Evolutionary conservation across 2,329 filamentous ascomycete genomes (phyloP).

Genomic region (Pseudocercospora ulei): DNA sequence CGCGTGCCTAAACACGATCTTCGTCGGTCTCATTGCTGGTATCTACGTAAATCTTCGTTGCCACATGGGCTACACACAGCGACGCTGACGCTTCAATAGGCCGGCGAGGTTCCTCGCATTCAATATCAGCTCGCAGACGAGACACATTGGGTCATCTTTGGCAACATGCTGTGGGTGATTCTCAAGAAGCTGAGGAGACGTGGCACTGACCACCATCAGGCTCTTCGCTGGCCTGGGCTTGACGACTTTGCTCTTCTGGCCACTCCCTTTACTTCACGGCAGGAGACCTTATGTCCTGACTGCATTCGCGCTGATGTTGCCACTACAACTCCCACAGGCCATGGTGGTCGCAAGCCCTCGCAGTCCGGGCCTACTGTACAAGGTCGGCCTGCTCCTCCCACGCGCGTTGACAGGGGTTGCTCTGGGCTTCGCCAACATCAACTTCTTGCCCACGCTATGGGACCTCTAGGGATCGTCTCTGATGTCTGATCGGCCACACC

Average conservation of each 20-base stretch:
- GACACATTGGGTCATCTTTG: constrained; percentile 57
- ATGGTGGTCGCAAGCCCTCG: constrained; percentile 51
- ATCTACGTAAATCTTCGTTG: constrained; percentile 48
- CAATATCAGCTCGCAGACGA: constrained; percentile 66
- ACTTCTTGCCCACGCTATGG: constrained; percentile 59
- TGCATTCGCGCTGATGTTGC: constrained; percentile 58
- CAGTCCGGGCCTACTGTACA: constrained; percentile 49
- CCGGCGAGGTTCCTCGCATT: constrained; percentile 66
- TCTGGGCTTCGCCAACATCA: constrained; percentile 68
- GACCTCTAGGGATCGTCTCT: constrained; percentile 69
- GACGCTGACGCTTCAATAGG: constrained; percentile 32
- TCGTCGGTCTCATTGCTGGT: constrained; percentile 61
- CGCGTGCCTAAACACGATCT: constrained; percentile 61
- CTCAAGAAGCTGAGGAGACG: too few relatives aligned
- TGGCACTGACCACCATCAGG: too few relatives aligned
- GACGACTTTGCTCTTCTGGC: constrained; percentile 62
- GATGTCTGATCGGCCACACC: constrained; percentile 61
- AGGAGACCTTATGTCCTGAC: constrained; percentile 67
- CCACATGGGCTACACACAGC: background rate
- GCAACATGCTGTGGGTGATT: constrained; percentile 52
- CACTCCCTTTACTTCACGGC: constrained; percentile 63
- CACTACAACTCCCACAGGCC: constrained; percentile 66
- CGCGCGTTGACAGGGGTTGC: constrained; percentile 57
- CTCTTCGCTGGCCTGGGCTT: constrained; percentile 63
- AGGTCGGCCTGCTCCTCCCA: constrained; percentile 52